Evolutionary conservation across 2,329 filamentous ascomycete species (phyloP).

Genomic region (Lecanoromycetidae sp.): DNA sequence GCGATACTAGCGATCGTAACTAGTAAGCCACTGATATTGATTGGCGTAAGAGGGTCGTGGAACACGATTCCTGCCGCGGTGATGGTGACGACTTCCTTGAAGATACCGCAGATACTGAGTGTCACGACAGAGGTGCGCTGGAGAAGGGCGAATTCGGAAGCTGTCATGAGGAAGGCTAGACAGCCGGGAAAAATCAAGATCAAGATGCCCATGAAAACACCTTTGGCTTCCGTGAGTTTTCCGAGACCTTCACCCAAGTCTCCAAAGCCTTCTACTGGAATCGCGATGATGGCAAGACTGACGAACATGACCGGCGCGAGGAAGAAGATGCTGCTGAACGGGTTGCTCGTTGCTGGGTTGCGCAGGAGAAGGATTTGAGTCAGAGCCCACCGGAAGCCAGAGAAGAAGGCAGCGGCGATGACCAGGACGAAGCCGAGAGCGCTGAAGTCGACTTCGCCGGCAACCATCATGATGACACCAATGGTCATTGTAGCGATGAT

Average conservation of each 20-base stretch:
- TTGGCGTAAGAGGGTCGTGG: constrained; percentile 69
- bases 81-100: constrained; percentile 97
- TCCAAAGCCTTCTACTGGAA: constrained; percentile 71
- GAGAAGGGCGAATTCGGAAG: constrained; percentile 86
- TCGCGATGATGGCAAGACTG: constrained; percentile 64
- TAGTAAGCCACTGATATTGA: constrained; percentile 80
- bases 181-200: constrained; percentile 81
- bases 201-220: constrained; percentile 50
- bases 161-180: constrained; percentile 93
- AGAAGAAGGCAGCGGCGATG: constrained; percentile 88
- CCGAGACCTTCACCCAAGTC: constrained; percentile 55
- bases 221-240: constrained; percentile 54
- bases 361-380: constrained; percentile 90
- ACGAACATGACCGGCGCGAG: constrained; percentile 95
- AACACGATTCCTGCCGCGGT: constrained; percentile 77
- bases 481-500: constrained; percentile 88
- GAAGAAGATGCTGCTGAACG: constrained; percentile 94
- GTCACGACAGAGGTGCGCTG: constrained; percentile 94
- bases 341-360: constrained; percentile 89
- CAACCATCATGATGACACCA: constrained; percentile 96
- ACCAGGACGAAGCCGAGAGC: constrained; percentile 78
- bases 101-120: constrained; percentile 90
- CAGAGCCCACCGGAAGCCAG: constrained; percentile 95
- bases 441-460: constrained; percentile 83
- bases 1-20: constrained; percentile 79